Evolutionary conservation across 345 rosid species (phyloP), one percentile per base, ranked within the genome.

Genomic region (Melaleuca quinquenervia): DNA sequence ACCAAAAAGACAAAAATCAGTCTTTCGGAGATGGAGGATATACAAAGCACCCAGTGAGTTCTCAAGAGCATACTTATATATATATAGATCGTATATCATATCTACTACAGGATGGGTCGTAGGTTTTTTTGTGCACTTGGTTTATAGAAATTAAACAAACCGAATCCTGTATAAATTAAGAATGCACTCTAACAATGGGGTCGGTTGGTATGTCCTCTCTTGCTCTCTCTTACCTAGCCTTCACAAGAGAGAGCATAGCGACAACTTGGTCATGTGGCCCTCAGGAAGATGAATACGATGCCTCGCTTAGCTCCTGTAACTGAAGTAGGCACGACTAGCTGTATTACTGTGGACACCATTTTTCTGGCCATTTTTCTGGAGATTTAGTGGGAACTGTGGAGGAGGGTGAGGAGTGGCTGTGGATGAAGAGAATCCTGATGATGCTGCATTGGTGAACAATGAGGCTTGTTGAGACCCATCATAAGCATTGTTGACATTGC

Each of bases 341-440:
- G 29, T 27, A 52, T 84, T 12, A 82, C 55, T 86, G 88, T 85
- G 62, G 87, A 75, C 64, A 5, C 85, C 82, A 85, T 83, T 88
- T 45, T 41, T 82, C 29, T 56, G 48, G 26, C 85, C 82, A 85
- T 83, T 88, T 45, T 41, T 82, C 29, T 56, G 48, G 26, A 48
- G 87, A 16, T 53, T 85, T 53, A 41, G 70, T 36, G 87, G 88
- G 74, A 86, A 91, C 53, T 90, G 89, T 83, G 86, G 96, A 89
- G 62, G 95, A 89, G 87, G 94, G 86, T 53, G 87, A 50, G 52
- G 89, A 82, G 87, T 54, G 55, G 90, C 85, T 24, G 48, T 85
- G 83, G 94, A 90, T 84, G 93, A 88, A 54, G 94, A 87, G 98
- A 97, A 97, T 97, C 99, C 98, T 94, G 99, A 97, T 97, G 99